A percentile compares a stretch with the other conserved stretches of the same genome.
phyloP scores from a whole-genome alignment of 2,329 filamentous ascomycete species.

The Trichoderma atrobrunneum region DNA sequence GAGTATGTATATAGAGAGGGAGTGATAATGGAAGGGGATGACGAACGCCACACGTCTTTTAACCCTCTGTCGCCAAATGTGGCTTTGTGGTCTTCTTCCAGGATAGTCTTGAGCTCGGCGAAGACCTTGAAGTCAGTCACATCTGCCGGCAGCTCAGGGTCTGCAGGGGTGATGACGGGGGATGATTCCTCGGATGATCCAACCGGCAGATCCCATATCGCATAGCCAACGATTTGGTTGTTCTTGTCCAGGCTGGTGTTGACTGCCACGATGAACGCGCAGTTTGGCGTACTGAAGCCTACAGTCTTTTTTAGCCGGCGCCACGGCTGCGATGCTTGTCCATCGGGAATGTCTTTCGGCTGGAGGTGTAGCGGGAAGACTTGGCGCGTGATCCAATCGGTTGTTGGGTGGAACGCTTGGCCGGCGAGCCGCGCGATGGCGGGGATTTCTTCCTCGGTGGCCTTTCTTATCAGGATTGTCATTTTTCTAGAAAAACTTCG shows the following conservation, averaged over 20 bases:
- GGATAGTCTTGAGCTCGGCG: conserved; percentile 2
- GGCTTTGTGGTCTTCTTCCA: conserved; percentile 16
- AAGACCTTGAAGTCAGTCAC: conserved; percentile 17
- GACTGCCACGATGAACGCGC: conserved; percentile 15
- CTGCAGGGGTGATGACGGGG: background rate
- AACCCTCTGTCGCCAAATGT: conserved; percentile 20
- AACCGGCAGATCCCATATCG: conserved; percentile 10
- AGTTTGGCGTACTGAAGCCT: background rate
- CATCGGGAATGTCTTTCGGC: background rate
- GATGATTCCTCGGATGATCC: background rate
- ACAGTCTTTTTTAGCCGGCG: conserved; percentile 17
- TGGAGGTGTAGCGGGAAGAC: conserved; percentile 20
- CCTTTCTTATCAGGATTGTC: conserved; percentile 20
- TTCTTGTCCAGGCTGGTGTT: conserved; percentile 6
- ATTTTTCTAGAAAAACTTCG: background rate
- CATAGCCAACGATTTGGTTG: conserved; percentile 19
- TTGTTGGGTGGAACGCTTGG: conserved; percentile 20
- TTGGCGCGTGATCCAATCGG: conserved; percentile 21
- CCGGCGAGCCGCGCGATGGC: conserved; percentile 20
- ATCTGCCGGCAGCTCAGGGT: background rate
- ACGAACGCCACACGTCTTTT: conserved; percentile 23
- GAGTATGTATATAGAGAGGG: background rate
- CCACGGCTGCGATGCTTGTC: conserved; percentile 7
- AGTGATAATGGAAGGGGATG: background rate
- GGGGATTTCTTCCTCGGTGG: conserved; percentile 19